Conservation (phyloP, 2,329 filamentous ascomycete species). For the Botrytis deweyae region DNA sequence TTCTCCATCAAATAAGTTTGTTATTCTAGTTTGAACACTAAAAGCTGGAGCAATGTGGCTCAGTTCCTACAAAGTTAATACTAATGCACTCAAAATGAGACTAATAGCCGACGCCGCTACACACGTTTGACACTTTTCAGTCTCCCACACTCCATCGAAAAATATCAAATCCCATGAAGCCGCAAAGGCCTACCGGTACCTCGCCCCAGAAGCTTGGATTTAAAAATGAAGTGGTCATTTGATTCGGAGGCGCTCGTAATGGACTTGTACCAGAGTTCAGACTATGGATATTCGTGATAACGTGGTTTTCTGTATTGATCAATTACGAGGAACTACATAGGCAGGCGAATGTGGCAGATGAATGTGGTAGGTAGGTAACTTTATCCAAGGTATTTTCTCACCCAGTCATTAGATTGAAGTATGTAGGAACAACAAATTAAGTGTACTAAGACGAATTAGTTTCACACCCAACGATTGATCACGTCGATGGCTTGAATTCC, state of each 20-base stretch:
- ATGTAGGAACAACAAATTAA: background rate
- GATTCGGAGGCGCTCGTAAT: background rate
- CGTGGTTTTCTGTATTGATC: background rate
- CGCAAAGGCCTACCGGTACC: background rate
- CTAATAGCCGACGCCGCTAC: constrained; percentile 13
- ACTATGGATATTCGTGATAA: background rate
- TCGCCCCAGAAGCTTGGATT: background rate
- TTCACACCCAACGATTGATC: background rate
- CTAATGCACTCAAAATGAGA: background rate
- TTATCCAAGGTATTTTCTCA: background rate
- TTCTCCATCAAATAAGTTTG: background rate
- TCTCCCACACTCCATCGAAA: background rate
- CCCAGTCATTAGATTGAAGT: background rate
- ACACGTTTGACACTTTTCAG: background rate
- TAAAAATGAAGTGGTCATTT: background rate
- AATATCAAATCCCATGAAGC: background rate
- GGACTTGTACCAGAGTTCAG: background rate
- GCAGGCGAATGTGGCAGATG: no score
- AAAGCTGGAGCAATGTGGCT: background rate
- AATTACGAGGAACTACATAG: background rate
- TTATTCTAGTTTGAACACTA: background rate
- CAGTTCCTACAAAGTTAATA: background rate
- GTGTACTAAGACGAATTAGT: no score
- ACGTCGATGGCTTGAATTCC: constrained; percentile 6
- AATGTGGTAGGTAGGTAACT: background rate